phyloP scores from a whole-genome alignment of 257 asterid species.

The Striga asiatica region DNA sequence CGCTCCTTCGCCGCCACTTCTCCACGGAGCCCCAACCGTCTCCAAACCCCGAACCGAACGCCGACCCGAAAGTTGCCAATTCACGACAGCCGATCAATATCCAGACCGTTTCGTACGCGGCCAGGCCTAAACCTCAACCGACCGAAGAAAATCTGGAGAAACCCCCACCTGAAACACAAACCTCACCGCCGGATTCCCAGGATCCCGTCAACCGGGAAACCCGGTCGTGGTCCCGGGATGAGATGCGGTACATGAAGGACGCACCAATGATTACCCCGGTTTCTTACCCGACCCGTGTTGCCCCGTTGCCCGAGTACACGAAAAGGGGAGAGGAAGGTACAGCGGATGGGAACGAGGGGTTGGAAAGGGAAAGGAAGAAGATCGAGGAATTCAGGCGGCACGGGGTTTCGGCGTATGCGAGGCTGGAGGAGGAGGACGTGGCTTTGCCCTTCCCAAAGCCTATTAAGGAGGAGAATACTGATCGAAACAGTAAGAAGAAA shows the following conservation, averaged over 20 bases:
- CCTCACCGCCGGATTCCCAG: slow-evolving; percentile 1
- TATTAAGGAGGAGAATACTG: slow-evolving; percentile 36
- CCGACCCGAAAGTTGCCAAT: slow-evolving; percentile 26
- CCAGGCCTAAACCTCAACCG: slow-evolving; percentile 38
- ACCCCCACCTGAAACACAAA: slow-evolving; percentile 13
- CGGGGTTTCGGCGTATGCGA: slow-evolving; percentile 23
- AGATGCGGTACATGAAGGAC: slow-evolving; percentile 73
- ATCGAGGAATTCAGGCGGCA: slow-evolving; percentile 38
- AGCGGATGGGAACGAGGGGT: slow-evolving; percentile 30
- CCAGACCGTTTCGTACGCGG: slow-evolving; percentile 58
- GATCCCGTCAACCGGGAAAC: slow-evolving; percentile 9
- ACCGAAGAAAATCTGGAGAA: slow-evolving; percentile 17
- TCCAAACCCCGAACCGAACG: slow-evolving; percentile 17
- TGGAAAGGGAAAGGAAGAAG: slow-evolving; percentile 54
- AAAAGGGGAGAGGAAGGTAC: slow-evolving; percentile 23
- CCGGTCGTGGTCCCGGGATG: slow-evolving; percentile 56
- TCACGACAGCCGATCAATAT: slow-evolving; percentile 28
- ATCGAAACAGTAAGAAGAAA: slow-evolving; percentile 35
- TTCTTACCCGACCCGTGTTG: slow-evolving; percentile 64
- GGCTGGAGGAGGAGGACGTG: slow-evolving; percentile 27
- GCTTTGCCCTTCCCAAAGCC: slow-evolving; percentile 57
- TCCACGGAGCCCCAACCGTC: slow-evolving; percentile 28
- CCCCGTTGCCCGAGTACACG: slow-evolving; percentile 79
- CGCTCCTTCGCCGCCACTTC: slow-evolving; percentile 34
- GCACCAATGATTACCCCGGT: slow-evolving; percentile 32